Evolutionary conservation across 805 yeast species (phyloP), one percentile per base, ranked within the genome.

Genomic region (Candida sonorensis): DNA sequence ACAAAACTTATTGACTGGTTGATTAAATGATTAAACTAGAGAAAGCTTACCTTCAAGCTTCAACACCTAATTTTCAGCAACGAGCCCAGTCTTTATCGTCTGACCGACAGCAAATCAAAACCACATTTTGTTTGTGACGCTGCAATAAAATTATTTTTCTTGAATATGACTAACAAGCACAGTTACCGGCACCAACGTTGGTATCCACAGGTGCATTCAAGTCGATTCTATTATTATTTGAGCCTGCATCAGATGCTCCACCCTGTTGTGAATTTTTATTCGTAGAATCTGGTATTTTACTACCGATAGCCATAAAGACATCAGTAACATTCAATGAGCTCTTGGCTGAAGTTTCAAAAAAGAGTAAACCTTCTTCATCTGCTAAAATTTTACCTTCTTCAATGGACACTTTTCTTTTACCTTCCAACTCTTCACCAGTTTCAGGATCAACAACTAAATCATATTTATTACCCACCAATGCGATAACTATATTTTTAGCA

Each of bases 321-420:
- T 90, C 94, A 51, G 82, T 85, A 24, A 90, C 96, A 51, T 88
- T 87, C 50, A 71, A 69, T 12, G 90, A 82, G 4, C 94, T 77
- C 64, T 90, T 90, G 14, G 98, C 98, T 54, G 92, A 79, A 7
- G 97, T 86, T 63, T 90, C 98, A 53, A 84, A 90, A 53, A 90
- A 90, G 43, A 92, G 62, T 37, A 92, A 65, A 2, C 83, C 87
- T 61, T 90, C 96, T 50, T 92, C 97, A 24, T 83, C 82, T 4
- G 97, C 97, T 38, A 90, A 67, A 36, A 72, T 74, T 58, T 78
- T 67, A 23, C 96, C 98, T 56, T 92, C 97, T 45, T 82, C 88
- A 30, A 72, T 67, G 20, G 86, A 77, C 17, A 90, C 95, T 57
- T 83, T 84, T 48, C 95, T 71, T 40, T 72, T 64, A 16, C 64